Percentiles rank a stretch among this genome's conserved stretches.
phyloP scores from a whole-genome alignment of 371 early-diverging fungal genomes.

The Actinomortierella wolfii region DNA sequence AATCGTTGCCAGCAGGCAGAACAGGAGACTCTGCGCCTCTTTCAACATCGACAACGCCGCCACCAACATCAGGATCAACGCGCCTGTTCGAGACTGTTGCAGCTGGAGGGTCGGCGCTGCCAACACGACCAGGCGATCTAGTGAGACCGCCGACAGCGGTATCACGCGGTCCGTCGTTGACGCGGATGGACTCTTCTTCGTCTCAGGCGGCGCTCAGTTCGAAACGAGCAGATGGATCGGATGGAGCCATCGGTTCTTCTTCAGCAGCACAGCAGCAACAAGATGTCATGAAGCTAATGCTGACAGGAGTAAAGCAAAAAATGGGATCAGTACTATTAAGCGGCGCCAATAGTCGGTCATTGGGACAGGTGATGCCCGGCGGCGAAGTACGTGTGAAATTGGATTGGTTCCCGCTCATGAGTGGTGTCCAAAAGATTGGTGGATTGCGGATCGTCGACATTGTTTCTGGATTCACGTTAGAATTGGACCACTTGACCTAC shows the following conservation, averaged over 20 bases:
- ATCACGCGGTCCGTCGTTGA: constrained; percentile 18
- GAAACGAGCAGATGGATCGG: no score
- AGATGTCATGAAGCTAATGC: constrained; percentile 58
- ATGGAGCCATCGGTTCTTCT: constrained; percentile 41
- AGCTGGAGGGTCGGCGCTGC: no score
- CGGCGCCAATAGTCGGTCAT: constrained; percentile 65
- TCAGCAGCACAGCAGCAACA: constrained; percentile 36
- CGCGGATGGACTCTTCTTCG: no score
- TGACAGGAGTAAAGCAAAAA: constrained; percentile 75
- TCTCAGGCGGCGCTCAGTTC: no score
- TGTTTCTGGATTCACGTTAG: constrained; percentile 69
- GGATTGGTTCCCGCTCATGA: constrained; percentile 81
- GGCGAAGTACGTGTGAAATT: constrained; percentile 68
- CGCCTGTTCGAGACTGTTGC: no score
- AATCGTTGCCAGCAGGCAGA: constrained; percentile 20
- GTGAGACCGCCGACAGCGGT: constrained; percentile 40
- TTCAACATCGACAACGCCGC: constrained; percentile 14
- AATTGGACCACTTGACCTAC: constrained; percentile 72
- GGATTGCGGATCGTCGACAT: constrained; percentile 74
- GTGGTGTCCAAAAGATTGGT: constrained; percentile 86
- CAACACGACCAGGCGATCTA: background rate
- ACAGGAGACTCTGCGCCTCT: constrained; percentile 18
- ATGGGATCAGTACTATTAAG: constrained; percentile 84
- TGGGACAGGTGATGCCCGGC: constrained; percentile 71
- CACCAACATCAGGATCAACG: constrained; percentile 15